phyloP scores from a whole-genome alignment of 2,329 filamentous ascomycete species.

The Septoria petroselini region DNA sequence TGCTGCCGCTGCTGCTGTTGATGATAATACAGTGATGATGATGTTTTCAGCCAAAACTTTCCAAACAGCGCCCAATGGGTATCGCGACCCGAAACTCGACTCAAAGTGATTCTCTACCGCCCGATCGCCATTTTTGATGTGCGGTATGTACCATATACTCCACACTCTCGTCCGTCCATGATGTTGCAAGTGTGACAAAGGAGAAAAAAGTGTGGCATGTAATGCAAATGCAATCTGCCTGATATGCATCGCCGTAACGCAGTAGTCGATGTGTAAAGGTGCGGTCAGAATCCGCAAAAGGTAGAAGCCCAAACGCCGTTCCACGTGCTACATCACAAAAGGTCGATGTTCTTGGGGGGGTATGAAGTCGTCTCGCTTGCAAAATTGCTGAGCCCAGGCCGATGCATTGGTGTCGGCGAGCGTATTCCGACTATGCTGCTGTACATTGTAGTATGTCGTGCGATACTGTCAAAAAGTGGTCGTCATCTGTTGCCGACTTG shows the following conservation, averaged over 20 bases:
- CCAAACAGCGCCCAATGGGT: no score
- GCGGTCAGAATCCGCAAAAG: constrained; percentile 3
- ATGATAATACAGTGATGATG: no score
- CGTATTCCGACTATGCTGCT: constrained; percentile 16
- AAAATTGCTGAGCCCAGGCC: constrained; percentile 4
- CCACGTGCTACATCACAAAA: background rate
- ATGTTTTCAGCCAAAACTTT: no score
- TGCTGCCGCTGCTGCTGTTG: no score
- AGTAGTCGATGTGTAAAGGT: constrained; percentile 1
- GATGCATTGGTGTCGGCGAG: constrained; percentile 5
- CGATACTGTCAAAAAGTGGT: constrained; percentile 15
- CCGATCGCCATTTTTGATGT: background rate
- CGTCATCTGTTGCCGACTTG: constrained; percentile 17
- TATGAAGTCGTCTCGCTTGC: constrained; percentile 8
- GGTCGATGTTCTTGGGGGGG: background rate
- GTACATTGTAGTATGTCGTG: constrained; percentile 19
- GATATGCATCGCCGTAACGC: constrained; percentile 12
- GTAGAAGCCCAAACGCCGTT: constrained; percentile 2
- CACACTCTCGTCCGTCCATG: background rate
- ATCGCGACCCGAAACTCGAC: no score
- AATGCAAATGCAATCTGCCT: constrained; percentile 12
- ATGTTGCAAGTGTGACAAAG: background rate
- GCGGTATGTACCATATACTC: background rate
- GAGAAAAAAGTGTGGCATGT: background rate
- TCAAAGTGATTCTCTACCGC: background rate